Percentiles rank a stretch among this genome's conserved stretches.
Evolutionary conservation across 306 rosid species (phyloP).

Genomic region (Inga laurina): DNA sequence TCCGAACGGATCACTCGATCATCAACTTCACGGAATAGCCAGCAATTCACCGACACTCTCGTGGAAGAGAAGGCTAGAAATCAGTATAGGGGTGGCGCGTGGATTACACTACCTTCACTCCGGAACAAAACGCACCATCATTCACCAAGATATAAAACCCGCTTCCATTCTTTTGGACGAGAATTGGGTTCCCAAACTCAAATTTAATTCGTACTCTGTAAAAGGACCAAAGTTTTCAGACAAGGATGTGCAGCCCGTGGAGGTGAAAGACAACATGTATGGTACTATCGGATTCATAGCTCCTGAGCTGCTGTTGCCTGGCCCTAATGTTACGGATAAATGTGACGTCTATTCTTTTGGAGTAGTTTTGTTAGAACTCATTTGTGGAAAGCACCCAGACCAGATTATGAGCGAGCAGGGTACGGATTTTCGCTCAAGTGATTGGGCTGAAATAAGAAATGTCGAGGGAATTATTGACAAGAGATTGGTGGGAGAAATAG

Average conservation of each 20-base stretch:
- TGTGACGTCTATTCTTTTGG: conserved; percentile 38
- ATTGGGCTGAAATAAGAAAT: neutral
- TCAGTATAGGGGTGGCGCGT: neutral
- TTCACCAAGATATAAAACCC: neutral
- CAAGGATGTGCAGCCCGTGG: neutral
- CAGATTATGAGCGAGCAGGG: too few species aligned
- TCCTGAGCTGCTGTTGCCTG: conserved; percentile 15
- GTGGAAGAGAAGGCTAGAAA: conserved; percentile 13
- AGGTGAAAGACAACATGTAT: fast-evolving
- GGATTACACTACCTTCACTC: conserved; percentile 41
- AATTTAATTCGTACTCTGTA: neutral
- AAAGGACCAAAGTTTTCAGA: neutral
- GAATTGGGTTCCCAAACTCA: neutral
- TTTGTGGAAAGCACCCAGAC: neutral
- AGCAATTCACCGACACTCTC: neutral
- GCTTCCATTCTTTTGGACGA: neutral
- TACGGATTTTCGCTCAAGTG: too few species aligned
- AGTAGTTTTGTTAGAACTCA: conserved; percentile 25
- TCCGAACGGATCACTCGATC: neutral
- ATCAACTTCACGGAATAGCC: neutral
- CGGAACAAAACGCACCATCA: conserved; percentile 22
- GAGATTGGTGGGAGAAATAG: conserved; percentile 27
- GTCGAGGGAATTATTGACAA: conserved; percentile 20
- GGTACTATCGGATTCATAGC: conserved; percentile 45
- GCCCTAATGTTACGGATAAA: neutral